phyloP scores from a whole-genome alignment of 352 stramenopile genomes.

The Phytophthora fragariaefolia region DNA sequence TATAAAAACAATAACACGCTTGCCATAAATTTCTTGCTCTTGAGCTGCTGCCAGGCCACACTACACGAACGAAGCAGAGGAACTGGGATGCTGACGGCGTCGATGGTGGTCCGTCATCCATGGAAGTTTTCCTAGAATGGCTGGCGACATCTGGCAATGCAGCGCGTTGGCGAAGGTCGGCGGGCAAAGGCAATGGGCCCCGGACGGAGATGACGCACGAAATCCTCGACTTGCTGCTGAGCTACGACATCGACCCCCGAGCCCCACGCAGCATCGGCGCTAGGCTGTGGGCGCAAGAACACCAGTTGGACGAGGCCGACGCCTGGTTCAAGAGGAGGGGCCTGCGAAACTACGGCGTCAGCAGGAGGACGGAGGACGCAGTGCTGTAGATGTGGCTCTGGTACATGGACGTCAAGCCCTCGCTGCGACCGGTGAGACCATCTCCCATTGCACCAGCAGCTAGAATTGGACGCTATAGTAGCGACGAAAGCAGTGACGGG shows the following conservation, averaged over 20 bases:
- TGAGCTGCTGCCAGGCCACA: background rate
- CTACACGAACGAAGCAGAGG: background rate
- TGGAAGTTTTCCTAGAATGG: conserved; percentile 21
- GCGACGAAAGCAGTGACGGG: background rate
- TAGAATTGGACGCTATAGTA: background rate
- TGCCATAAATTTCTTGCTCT: background rate
- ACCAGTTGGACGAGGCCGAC: conserved; percentile 23
- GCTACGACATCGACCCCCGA: conserved; percentile 14
- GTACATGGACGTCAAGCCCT: conserved; percentile 8
- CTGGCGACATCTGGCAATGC: conserved; percentile 35
- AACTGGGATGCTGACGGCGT: background rate
- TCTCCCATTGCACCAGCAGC: background rate
- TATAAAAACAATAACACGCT: conserved; percentile 9
- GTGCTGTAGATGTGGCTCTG: conserved; percentile 13
- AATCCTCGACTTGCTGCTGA: conserved; percentile 19
- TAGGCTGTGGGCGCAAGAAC: conserved; percentile 16
- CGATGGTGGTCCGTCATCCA: background rate
- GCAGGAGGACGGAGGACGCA: background rate
- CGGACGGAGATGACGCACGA: conserved; percentile 1
- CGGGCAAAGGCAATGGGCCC: conserved; percentile 7
- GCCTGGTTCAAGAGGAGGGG: conserved; percentile 10
- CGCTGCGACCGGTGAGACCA: background rate
- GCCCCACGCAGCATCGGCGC: background rate
- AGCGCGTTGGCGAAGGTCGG: conserved; percentile 23
- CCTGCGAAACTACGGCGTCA: background rate